phyloP scores from a whole-genome alignment of 768 basidiomycete species.

The Omphalotus guepiniiformis region DNA sequence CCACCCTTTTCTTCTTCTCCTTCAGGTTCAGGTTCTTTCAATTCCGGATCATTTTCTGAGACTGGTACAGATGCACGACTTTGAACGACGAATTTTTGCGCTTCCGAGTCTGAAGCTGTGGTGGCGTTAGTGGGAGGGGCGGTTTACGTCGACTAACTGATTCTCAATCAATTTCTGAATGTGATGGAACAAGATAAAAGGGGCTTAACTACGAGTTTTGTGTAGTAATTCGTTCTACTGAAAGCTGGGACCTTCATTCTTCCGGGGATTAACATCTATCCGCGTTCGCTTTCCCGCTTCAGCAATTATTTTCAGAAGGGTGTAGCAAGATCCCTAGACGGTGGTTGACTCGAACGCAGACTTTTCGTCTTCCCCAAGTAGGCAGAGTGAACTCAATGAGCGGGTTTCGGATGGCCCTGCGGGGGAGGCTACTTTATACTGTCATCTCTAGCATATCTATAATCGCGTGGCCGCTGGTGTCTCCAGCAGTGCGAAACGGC shows the following conservation, averaged over 20 bases:
- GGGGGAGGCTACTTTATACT: too few relatives aligned
- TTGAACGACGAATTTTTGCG: slow-evolving; percentile 3
- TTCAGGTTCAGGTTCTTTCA: neutral
- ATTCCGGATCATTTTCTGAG: neutral
- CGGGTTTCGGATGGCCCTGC: too few relatives aligned
- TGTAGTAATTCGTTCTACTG: slow-evolving; percentile 32
- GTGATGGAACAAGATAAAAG: too few relatives aligned
- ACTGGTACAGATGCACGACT: neutral
- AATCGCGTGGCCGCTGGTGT: too few relatives aligned
- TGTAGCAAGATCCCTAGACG: too few relatives aligned
- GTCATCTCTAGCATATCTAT: too few relatives aligned
- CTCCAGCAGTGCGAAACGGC: too few relatives aligned
- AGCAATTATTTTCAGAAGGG: neutral
- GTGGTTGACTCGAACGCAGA: slow-evolving; percentile 3
- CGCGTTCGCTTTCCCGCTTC: slow-evolving; percentile 16
- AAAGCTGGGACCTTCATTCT: slow-evolving; percentile 20
- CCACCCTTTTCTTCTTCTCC: neutral
- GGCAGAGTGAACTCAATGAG: too few relatives aligned
- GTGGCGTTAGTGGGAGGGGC: slow-evolving; percentile 1
- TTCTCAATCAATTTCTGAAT: neutral
- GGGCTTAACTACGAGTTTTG: slow-evolving; percentile 15
- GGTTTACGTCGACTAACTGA: too few relatives aligned
- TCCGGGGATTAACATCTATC: slow-evolving; percentile 14
- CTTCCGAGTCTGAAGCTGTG: neutral
- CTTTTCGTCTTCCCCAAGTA: slow-evolving; percentile 5